Evolutionary conservation across 2,329 filamentous ascomycete species (phyloP).

Genomic region (Hypocreales sp.): DNA sequence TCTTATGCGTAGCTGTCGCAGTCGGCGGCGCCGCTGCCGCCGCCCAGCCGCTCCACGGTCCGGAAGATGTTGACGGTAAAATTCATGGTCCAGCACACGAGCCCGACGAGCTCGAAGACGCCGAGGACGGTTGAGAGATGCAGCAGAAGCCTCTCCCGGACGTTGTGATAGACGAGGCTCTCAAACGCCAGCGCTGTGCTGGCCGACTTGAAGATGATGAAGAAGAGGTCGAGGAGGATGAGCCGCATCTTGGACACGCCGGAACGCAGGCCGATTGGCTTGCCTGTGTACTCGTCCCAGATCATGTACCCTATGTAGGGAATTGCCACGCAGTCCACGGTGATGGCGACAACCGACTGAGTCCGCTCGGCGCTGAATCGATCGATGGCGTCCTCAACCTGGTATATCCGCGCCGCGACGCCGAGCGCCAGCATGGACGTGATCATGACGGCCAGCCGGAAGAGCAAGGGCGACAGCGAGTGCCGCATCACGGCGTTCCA

Average conservation of each 20-base stretch:
- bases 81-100: slow-evolving; percentile 81
- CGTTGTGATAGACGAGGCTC: slow-evolving; percentile 48
- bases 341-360: slow-evolving; percentile 76
- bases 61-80: slow-evolving; percentile 77
- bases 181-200: slow-evolving; percentile 85
- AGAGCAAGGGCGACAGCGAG: slow-evolving; percentile 70
- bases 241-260: slow-evolving; percentile 76
- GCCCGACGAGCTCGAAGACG: slow-evolving; percentile 62
- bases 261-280: slow-evolving; percentile 74
- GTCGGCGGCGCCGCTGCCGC: slow-evolving; percentile 26
- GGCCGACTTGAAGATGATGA: slow-evolving; percentile 93
- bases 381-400: slow-evolving; percentile 32
- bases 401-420: slow-evolving; percentile 60
- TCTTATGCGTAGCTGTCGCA: slow-evolving; percentile 13
- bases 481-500: slow-evolving; percentile 61
- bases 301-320: slow-evolving; percentile 89
- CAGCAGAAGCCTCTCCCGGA: slow-evolving; percentile 22
- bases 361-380: slow-evolving; percentile 40
- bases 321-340: slow-evolving; percentile 76
- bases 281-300: slow-evolving; percentile 90
- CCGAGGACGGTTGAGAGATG: slow-evolving; percentile 54
- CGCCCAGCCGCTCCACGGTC: slow-evolving; percentile 44
- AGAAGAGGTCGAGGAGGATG: slow-evolving; percentile 83
- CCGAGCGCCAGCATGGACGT: slow-evolving; percentile 74
- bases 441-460: slow-evolving; percentile 67